Evolutionary conservation across 116 monocot species (phyloP).

Genomic region (Cymodocea nodosa): DNA sequence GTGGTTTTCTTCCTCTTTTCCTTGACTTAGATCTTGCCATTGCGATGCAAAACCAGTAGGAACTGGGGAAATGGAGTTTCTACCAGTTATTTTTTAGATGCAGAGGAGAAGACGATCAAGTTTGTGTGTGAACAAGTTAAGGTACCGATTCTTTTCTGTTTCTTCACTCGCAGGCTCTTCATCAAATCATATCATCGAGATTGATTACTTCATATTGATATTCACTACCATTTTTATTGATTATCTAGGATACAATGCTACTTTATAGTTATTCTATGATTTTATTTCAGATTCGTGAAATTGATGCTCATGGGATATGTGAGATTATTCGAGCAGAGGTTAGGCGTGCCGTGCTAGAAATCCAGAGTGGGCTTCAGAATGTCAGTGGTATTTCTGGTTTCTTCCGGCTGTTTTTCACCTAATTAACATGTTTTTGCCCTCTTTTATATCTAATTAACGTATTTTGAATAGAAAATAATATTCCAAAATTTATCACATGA

Average conservation of each 20-base stretch:
- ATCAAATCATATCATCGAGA: too few relatives aligned
- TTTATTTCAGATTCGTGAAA: conserved; percentile 21
- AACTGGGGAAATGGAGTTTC: conserved; percentile 30
- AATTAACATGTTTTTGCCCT: not conserved
- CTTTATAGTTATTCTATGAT: not conserved
- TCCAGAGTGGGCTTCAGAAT: conserved; percentile 31
- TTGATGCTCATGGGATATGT: conserved; percentile 21
- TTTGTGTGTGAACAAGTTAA: conserved; percentile 10
- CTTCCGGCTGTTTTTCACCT: not conserved
- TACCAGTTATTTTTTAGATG: conserved; percentile 32
- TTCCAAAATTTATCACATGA: too few relatives aligned
- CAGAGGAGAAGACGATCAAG: conserved; percentile 16
- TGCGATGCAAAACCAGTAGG: not conserved
- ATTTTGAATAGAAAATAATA: too few relatives aligned
- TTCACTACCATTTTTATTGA: too few relatives aligned
- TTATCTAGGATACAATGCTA: not conserved
- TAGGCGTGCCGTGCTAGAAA: conserved; percentile 29
- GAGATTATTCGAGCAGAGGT: conserved; percentile 38
- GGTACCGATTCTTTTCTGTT: not conserved
- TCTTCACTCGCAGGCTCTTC: not conserved
- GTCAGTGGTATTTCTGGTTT: conserved; percentile 15
- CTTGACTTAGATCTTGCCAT: not conserved
- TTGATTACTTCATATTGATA: too few relatives aligned
- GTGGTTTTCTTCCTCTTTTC: not conserved
- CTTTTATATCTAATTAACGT: not conserved